Percentiles rank a stretch among this genome's conserved stretches.
Evolutionary conservation across 441 rosid species (phyloP).

Genomic region (Croton setiger): DNA sequence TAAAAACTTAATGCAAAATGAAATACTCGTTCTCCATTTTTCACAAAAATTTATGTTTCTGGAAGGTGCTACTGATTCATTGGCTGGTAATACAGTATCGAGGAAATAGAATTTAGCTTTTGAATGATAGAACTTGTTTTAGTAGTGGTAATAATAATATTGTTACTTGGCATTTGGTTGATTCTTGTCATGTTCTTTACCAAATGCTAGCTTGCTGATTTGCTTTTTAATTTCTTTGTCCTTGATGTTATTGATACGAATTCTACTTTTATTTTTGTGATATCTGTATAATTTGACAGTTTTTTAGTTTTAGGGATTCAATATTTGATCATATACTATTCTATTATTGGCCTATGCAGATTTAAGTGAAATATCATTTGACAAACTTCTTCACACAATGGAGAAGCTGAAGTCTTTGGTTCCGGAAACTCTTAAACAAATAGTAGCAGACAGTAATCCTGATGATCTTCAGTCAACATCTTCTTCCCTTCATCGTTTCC

Average conservation of each 20-base stretch:
- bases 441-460: conserved; percentile 34
- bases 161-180: neutral
- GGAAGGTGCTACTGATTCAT: too few species aligned
- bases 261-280: neutral
- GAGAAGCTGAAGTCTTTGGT: conserved; percentile 60
- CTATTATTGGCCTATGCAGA: neutral
- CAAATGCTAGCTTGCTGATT: neutral
- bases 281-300: neutral
- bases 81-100: too few species aligned
- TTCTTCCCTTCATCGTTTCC: conserved; percentile 46
- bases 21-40: too few species aligned
- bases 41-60: too few species aligned
- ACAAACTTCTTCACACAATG: conserved; percentile 27
- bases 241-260: neutral
- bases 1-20: too few species aligned
- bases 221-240: neutral
- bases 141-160: neutral
- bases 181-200: neutral
- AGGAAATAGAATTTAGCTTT: too few species aligned
- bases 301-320: neutral
- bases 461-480: conserved; percentile 43
- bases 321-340: neutral
- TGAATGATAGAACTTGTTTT: neutral
- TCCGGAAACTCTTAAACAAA: conserved; percentile 39
- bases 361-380: neutral